Conservation (phyloP, 192 early-diverging fungal genomes). For the Phycomyces blakesleeanus region DNA sequence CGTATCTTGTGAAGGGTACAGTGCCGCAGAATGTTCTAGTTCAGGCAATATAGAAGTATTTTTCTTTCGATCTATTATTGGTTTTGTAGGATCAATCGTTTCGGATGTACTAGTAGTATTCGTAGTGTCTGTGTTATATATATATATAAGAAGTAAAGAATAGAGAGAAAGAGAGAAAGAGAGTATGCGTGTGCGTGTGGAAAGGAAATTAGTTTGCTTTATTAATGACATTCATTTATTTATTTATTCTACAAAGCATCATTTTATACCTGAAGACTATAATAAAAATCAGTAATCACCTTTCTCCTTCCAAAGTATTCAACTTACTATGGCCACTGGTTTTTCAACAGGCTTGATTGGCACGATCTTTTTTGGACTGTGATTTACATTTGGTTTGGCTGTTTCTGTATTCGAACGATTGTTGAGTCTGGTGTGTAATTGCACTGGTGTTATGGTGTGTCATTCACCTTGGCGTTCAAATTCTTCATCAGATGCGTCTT, state of each 20-base stretch:
- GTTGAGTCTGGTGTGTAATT: background rate
- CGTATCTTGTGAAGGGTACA: background rate
- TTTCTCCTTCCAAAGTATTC: background rate
- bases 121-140: no score
- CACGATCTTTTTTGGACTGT: background rate
- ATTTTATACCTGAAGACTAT: background rate
- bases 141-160: no score
- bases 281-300: background rate
- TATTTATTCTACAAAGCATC: background rate
- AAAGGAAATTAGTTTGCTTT: no score
- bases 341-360: background rate
- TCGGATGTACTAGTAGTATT: background rate
- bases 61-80: background rate
- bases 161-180: no score
- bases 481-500: constrained; percentile 19
- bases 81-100: no score
- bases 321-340: background rate
- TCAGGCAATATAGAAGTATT: background rate
- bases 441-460: background rate
- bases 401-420: background rate
- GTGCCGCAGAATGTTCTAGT: background rate
- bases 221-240: background rate
- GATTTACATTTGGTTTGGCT: background rate
- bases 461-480: constrained; percentile 15
- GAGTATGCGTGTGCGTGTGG: no score